Evolutionary conservation across 164 flowering plant genomes (phyloP), one percentile per base, ranked within the genome.

Genomic region (Nymphaea colorata): DNA sequence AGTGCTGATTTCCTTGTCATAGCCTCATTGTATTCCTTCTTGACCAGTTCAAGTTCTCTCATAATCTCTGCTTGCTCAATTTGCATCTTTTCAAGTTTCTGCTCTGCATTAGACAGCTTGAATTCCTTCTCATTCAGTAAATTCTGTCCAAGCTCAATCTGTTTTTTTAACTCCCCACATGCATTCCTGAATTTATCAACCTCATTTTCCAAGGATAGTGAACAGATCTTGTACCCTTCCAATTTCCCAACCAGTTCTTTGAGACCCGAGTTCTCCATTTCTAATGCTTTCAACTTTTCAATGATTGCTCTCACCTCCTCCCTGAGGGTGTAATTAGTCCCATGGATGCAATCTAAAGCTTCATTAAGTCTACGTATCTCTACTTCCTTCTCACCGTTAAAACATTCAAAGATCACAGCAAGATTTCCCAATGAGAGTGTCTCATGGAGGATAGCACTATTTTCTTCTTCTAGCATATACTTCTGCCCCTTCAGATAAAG

Each of bases 391-490:
- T 92, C 95, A 42, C 68, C 51, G 36, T 79, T 68, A 61, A 76
- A 82, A 70, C 77, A 75, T 80, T 82, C 73, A 43, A 79, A 84
- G 68, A 88, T 69, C 57, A 72, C 66, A 8, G 89, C 83, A n/a
- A 83, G 82, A 71, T 72, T 83, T 42, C 73, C 71, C 43, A 76
- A 71, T 66, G 77, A 72, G 0, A 83, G 18, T 4, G 77, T 77
- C 74, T 89, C 88, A 14, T 74, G 67, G 45, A 87, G 74, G 64
- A 79, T 62, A 7, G n/a, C 65, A 74, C 41, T 69, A 64, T 78
- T 82, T 69, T 90, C 82, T 76, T 80, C 85, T 72, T 84, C 93
- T 67, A 85, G 71, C 55, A 69, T 55, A 64, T 55, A 12, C 64
- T 77, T 86, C 66, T 84, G 85, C 72, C 76, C 83, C 71, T 79